These are phyloP conservation scores for Phytopythium litorale DNA, from an alignment of 352 stramenopile genomes.

Conservation along the genomic window DNA sequence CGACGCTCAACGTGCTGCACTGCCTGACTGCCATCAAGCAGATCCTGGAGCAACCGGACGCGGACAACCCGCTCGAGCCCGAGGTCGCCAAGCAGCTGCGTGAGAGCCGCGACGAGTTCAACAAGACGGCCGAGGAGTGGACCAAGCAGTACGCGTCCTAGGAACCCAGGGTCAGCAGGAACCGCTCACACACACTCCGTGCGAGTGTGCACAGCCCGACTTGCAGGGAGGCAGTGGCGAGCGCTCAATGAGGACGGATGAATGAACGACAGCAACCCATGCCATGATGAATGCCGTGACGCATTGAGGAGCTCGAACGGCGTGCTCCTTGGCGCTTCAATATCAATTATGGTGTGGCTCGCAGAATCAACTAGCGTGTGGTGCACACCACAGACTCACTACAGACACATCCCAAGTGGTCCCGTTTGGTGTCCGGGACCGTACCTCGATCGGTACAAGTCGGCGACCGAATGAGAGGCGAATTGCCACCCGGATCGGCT, in stretches of 20 bases:
- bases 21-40: slow-evolving; percentile 92
- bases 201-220: not conserved
- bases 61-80: slow-evolving; percentile 95
- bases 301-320: too few relatives aligned
- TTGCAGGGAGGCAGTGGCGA: not conserved
- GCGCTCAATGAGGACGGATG: not conserved
- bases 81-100: slow-evolving; percentile 93
- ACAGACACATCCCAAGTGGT: too few relatives aligned
- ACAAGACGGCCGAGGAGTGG: slow-evolving; percentile 92
- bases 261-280: too few relatives aligned
- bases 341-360: too few relatives aligned
- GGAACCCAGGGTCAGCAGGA: not conserved
- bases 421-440: too few relatives aligned
- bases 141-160: slow-evolving; percentile 90
- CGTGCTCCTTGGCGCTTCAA: too few relatives aligned
- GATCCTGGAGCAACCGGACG: slow-evolving; percentile 93
- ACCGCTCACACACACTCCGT: not conserved
- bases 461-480: too few relatives aligned
- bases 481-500: not conserved
- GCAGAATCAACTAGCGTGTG: too few relatives aligned
- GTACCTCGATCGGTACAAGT: too few relatives aligned
- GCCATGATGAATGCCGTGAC: too few relatives aligned
- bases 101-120: slow-evolving; percentile 92
- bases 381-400: too few relatives aligned
- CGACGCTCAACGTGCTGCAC: slow-evolving; percentile 93